These are phyloP conservation scores for Rhizomucor miehei DNA, from an alignment of 371 early-diverging fungal genomes.

Conservation along the genomic window DNA sequence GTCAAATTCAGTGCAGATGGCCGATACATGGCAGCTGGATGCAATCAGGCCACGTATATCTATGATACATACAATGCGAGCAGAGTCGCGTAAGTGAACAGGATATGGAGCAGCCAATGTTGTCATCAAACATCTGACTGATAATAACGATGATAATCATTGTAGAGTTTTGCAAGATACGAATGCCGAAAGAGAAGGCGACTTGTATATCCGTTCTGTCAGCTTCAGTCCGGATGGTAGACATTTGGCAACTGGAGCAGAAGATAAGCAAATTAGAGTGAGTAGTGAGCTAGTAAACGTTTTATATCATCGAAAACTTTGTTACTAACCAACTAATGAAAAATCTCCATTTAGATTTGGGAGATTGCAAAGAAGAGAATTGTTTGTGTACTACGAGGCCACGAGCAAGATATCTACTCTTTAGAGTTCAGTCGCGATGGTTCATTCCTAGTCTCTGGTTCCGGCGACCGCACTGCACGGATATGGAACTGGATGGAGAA, in stretches of 20 bases:
- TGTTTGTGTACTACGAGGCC: constrained; percentile 74
- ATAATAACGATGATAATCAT: too few species aligned
- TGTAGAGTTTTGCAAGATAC: constrained; percentile 74
- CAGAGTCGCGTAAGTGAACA: not conserved
- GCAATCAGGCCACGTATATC: constrained; percentile 85
- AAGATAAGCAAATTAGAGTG: constrained; percentile 85
- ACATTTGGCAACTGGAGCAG: constrained; percentile 18
- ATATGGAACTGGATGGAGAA: constrained; percentile 86
- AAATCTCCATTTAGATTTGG: constrained; percentile 57
- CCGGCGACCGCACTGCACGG: constrained; percentile 88
- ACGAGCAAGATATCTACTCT: constrained; percentile 95
- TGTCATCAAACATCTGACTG: too few species aligned
- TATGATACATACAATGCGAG: constrained; percentile 48
- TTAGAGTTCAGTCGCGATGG: constrained; percentile 95
- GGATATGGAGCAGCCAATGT: too few species aligned
- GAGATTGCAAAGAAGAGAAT: constrained; percentile 69
- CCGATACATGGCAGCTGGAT: constrained; percentile 88
- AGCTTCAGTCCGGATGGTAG: constrained; percentile 93
- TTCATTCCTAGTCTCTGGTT: constrained; percentile 85
- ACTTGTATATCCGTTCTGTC: constrained; percentile 90
- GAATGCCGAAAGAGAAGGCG: constrained; percentile 54
- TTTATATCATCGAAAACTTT: too few species aligned
- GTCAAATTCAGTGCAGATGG: constrained; percentile 92
- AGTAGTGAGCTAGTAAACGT: constrained; percentile 16
- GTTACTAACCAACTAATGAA: not conserved